Conservation (phyloP, 2,329 filamentous ascomycete genomes). For the Oidium heveae region DNA sequence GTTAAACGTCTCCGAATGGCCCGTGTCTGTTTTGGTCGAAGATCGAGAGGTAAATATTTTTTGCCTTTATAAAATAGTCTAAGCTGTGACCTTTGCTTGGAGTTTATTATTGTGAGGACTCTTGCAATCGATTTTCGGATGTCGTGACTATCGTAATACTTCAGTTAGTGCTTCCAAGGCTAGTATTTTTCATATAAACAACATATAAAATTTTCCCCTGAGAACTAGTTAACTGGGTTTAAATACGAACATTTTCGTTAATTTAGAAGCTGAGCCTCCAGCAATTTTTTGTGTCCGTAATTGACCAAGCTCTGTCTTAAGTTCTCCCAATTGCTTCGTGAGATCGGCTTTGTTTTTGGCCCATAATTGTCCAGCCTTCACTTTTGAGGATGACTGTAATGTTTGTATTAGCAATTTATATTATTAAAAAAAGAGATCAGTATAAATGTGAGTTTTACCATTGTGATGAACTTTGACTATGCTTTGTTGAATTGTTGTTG, state of each 20-base stretch:
- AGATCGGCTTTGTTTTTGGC: constrained; percentile 98
- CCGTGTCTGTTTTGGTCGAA: constrained; percentile 94
- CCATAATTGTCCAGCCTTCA: constrained; percentile 95
- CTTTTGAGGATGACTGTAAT: constrained; percentile 35
- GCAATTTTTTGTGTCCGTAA: constrained; percentile 97
- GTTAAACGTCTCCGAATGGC: constrained; percentile 90
- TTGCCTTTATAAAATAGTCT: constrained; percentile 99
- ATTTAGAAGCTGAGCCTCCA: constrained; percentile 75
- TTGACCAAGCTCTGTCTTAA: constrained; percentile 90
- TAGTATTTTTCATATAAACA: too few species aligned
- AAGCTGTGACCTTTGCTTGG: constrained; percentile 94
- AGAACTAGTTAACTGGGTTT: background rate
- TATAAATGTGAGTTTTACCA: constrained; percentile 4
- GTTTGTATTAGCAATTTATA: constrained; percentile 13
- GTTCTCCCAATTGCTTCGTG: constrained; percentile 77
- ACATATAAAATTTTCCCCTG: background rate
- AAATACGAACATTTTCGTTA: constrained; percentile 73
- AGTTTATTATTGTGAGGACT: constrained; percentile 98
- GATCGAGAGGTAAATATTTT: constrained; percentile 97
- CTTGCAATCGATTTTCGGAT: constrained; percentile 98
- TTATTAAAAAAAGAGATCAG: background rate
- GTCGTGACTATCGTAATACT: constrained; percentile 46
- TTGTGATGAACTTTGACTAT: constrained; percentile 8
- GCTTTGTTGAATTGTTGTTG: constrained; percentile 1
- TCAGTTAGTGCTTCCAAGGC: constrained; percentile 1